These are phyloP conservation scores for Choiromyces venosus DNA, from an alignment of 495 filamentous ascomycete genomes.

Conservation along the genomic window DNA sequence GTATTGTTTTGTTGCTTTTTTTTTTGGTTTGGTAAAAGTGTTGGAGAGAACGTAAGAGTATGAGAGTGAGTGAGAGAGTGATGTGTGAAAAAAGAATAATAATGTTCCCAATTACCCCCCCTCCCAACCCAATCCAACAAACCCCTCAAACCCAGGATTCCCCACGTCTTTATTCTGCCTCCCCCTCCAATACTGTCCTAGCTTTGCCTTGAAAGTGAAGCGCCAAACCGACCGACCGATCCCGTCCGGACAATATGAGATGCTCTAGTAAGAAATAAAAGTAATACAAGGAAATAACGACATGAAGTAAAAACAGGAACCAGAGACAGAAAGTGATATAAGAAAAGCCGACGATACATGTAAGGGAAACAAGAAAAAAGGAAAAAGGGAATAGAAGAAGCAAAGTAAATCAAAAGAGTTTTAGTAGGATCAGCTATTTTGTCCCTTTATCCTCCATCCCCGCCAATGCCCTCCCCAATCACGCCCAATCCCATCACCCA, in stretches of 20 bases:
- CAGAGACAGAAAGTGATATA: slow-evolving; percentile 5
- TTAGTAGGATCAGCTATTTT: slow-evolving; percentile 29
- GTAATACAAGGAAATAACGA: slow-evolving; percentile 1
- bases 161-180: neutral
- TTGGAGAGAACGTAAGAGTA: no score
- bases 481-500: neutral
- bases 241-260: neutral
- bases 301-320: slow-evolving; percentile 11
- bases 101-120: neutral
- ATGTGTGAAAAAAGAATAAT: neutral
- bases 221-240: neutral
- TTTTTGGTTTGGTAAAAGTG: neutral
- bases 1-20: no score
- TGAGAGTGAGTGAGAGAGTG: no score
- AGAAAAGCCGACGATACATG: slow-evolving; percentile 9
- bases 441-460: slow-evolving; percentile 24
- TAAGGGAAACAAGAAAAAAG: slow-evolving; percentile 15
- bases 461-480: slow-evolving; percentile 5
- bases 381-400: slow-evolving; percentile 19
- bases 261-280: slow-evolving; percentile 1
- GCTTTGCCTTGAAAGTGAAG: neutral
- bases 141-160: no score
- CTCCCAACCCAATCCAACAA: neutral
- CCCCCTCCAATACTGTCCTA: neutral
- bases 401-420: slow-evolving; percentile 32